Percentiles rank a stretch among this genome's conserved stretches.
Evolutionary conservation across 257 asterid species (phyloP).

Genomic region (Nemophila menziesii): DNA sequence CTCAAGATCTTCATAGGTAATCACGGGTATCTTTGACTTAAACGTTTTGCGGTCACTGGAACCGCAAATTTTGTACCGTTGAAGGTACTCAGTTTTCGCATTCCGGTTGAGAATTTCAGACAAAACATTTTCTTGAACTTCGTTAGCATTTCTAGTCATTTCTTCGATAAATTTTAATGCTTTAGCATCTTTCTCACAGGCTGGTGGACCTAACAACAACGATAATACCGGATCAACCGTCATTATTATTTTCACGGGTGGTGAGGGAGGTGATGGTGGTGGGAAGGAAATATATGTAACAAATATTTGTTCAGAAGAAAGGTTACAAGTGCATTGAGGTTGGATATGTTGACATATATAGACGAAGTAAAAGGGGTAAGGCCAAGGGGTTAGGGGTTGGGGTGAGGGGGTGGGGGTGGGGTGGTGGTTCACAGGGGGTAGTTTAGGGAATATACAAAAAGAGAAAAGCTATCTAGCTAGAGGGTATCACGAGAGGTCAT

Average conservation of each 20-base stretch:
- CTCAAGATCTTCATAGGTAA: constrained; percentile 84
- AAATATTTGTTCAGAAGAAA: neutral
- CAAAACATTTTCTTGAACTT: constrained; percentile 60
- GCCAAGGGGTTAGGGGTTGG: constrained; percentile 28
- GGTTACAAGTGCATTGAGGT: constrained; percentile 3
- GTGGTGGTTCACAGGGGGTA: too few species aligned
- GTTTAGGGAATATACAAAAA: neutral
- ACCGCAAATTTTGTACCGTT: constrained; percentile 42
- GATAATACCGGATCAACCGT: constrained; percentile 73
- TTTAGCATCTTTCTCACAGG: constrained; percentile 71
- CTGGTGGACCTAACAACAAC: constrained; percentile 79
- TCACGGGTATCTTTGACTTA: constrained; percentile 59
- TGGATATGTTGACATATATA: constrained; percentile 29
- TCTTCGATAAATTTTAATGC: constrained; percentile 86
- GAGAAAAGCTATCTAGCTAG: constrained; percentile 19
- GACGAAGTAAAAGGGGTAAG: constrained; percentile 20
- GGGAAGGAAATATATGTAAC: neutral
- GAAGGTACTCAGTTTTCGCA: constrained; percentile 63
- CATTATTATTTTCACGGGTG: constrained; percentile 16
- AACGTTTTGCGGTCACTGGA: constrained; percentile 50
- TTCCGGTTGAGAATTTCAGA: constrained; percentile 49
- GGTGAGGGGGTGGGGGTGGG: constrained; percentile 3
- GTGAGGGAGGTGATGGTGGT: neutral
- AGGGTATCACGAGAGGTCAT: constrained; percentile 21
- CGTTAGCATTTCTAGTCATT: constrained; percentile 68